Conservation (phyloP, 1,284 basidiomycete genomes). For the Cryptococcus sp. region DNA sequence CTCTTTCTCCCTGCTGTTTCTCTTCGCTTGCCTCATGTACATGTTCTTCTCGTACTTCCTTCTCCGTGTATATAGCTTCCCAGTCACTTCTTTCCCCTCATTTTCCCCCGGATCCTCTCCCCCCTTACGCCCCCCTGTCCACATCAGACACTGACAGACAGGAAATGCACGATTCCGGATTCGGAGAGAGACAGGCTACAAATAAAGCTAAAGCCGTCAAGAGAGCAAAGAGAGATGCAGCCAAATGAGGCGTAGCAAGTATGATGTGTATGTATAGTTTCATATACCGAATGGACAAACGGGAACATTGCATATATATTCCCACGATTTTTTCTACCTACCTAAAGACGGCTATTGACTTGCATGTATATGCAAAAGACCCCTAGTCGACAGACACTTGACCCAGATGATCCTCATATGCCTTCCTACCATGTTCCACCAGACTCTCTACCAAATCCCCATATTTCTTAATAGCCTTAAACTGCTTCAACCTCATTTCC, state of each 20-base stretch:
- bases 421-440: no score
- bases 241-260: not conserved
- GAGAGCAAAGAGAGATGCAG: slow-evolving; percentile 39
- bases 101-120: not conserved
- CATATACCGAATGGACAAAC: no score
- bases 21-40: not conserved
- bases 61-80: not conserved
- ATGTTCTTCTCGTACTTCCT: not conserved
- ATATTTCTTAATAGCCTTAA: no score
- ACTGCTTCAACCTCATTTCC: no score
- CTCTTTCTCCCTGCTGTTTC: not conserved
- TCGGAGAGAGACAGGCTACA: slow-evolving; percentile 72
- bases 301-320: no score
- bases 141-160: slow-evolving; percentile 37
- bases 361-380: no score
- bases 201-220: slow-evolving; percentile 49
- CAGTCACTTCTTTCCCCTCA: no score
- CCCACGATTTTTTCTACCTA: no score
- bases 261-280: not conserved
- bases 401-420: no score
- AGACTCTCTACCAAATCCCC: no score
- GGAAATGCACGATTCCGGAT: slow-evolving; percentile 87
- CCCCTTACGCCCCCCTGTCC: not conserved
- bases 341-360: no score
- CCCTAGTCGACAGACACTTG: no score